These are phyloP conservation scores for Ganoderma leucocontextum DNA, from an alignment of 1,284 basidiomycete genomes.

Conservation along the genomic window DNA sequence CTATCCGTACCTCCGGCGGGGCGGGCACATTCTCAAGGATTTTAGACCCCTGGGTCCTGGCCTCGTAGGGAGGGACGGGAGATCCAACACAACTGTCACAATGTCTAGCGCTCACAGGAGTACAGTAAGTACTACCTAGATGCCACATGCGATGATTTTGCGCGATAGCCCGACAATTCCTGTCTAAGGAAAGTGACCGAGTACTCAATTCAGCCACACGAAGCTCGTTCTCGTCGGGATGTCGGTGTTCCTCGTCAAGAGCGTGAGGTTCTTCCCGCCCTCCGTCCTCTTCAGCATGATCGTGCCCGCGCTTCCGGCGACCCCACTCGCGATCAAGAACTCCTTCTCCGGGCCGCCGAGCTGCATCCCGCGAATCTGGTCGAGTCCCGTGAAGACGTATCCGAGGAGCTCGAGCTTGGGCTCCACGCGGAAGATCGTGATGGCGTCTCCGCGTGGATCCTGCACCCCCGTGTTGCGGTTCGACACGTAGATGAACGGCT, in stretches of 20 bases:
- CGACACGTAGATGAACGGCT: conserved; percentile 48
- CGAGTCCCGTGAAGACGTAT: conserved; percentile 69
- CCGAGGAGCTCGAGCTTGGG: conserved; percentile 47
- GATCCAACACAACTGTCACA: too few species aligned
- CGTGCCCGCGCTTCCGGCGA: conserved; percentile 60
- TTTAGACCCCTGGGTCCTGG: too few species aligned
- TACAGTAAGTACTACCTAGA: too few species aligned
- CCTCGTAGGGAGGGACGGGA: too few species aligned
- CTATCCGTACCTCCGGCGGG: too few species aligned
- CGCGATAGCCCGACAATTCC: not conserved
- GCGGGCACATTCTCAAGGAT: too few species aligned
- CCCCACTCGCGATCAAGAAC: conserved; percentile 64
- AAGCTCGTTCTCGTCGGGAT: conserved; percentile 62
- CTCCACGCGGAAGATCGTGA: conserved; percentile 45
- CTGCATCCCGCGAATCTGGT: conserved; percentile 70
- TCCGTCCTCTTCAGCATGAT: conserved; percentile 62
- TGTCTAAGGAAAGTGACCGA: too few species aligned
- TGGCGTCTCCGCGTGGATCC: conserved; percentile 47
- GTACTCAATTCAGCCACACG: conserved; percentile 48
- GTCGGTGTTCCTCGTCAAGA: conserved; percentile 59
- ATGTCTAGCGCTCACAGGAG: too few species aligned
- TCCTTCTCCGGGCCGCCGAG: conserved; percentile 61
- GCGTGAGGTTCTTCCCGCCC: conserved; percentile 57
- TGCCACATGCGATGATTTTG: not conserved
- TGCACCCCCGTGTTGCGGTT: conserved; percentile 50